A percentile compares a stretch with the other conserved stretches of the same genome.
phyloP scores from a whole-genome alignment of 1,284 basidiomycete species.

The Fomes fomentarius region DNA sequence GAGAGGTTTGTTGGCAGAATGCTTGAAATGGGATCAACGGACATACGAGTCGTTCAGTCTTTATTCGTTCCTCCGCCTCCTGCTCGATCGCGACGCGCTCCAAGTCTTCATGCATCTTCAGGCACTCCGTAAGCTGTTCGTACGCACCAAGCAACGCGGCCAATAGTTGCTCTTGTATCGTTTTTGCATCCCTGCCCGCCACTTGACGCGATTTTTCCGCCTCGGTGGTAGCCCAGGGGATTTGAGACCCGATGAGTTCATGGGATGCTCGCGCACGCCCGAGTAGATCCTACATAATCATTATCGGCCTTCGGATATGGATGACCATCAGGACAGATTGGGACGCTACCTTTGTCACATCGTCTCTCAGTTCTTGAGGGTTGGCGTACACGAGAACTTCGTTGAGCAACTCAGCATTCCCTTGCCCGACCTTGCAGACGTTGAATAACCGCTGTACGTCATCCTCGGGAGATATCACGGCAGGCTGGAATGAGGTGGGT shows the following conservation, averaged over 20 bases:
- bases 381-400: constrained; percentile 66
- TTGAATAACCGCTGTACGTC: constrained; percentile 75
- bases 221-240: constrained; percentile 78
- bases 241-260: constrained; percentile 72
- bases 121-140: constrained; percentile 48
- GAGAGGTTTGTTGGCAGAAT: no score
- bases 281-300: constrained; percentile 67
- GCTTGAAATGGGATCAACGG: neutral
- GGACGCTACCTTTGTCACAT: constrained; percentile 54
- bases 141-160: constrained; percentile 68
- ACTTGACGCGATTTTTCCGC: constrained; percentile 56
- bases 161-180: constrained; percentile 62
- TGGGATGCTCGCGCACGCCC: constrained; percentile 69
- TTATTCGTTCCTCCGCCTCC: constrained; percentile 43
- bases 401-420: constrained; percentile 68
- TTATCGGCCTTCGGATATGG: neutral
- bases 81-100: constrained; percentile 62
- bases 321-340: neutral
- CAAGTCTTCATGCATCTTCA: constrained; percentile 63
- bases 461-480: constrained; percentile 60
- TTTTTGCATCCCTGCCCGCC: constrained; percentile 30
- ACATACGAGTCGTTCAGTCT: constrained; percentile 30
- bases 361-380: constrained; percentile 62
- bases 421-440: constrained; percentile 74
- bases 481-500: constrained; percentile 4